Evolutionary conservation across 2,329 filamentous ascomycete genomes (phyloP).

Genomic region (Dothideomycetidae sp.): DNA sequence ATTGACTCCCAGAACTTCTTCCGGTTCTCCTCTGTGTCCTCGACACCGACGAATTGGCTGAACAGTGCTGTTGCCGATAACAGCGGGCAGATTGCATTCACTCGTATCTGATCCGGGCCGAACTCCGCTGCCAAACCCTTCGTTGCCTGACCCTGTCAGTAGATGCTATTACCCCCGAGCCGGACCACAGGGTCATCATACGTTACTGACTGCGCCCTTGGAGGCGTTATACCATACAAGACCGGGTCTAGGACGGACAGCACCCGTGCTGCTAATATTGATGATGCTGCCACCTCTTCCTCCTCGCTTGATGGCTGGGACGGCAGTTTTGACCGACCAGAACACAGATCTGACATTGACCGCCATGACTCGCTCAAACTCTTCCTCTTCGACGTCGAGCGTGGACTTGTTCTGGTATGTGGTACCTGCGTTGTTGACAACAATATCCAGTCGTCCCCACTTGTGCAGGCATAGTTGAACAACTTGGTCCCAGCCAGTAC

Average conservation of each 20-base stretch:
- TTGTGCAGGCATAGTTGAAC: constrained; percentile 32
- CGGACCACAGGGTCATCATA: constrained; percentile 40
- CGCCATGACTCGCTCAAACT: constrained; percentile 52
- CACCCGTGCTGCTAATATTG: constrained; percentile 52
- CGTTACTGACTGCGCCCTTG: constrained; percentile 48
- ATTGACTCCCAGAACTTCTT: constrained; percentile 41
- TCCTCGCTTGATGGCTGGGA: constrained; percentile 46
- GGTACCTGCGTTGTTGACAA: constrained; percentile 48
- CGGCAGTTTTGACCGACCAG: constrained; percentile 42
- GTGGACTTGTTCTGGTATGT: constrained; percentile 50
- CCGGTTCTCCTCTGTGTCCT: constrained; percentile 48
- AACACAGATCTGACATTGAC: constrained; percentile 58
- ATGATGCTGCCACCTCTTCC: constrained; percentile 47
- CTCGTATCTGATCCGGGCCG: constrained; percentile 51
- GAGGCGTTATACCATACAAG: constrained; percentile 58
- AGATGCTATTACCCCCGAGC: neutral
- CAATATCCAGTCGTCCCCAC: constrained; percentile 41
- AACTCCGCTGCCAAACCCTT: constrained; percentile 57
- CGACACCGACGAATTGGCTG: constrained; percentile 43
- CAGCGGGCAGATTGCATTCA: constrained; percentile 56
- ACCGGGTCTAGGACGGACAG: constrained; percentile 45
- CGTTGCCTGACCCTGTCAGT: constrained; percentile 33
- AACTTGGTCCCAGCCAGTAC: constrained; percentile 39
- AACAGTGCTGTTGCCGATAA: constrained; percentile 52
- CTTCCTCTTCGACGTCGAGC: constrained; percentile 47